phyloP scores from a whole-genome alignment of 139 green algal genomes.

The Microglena sp. region DNA sequence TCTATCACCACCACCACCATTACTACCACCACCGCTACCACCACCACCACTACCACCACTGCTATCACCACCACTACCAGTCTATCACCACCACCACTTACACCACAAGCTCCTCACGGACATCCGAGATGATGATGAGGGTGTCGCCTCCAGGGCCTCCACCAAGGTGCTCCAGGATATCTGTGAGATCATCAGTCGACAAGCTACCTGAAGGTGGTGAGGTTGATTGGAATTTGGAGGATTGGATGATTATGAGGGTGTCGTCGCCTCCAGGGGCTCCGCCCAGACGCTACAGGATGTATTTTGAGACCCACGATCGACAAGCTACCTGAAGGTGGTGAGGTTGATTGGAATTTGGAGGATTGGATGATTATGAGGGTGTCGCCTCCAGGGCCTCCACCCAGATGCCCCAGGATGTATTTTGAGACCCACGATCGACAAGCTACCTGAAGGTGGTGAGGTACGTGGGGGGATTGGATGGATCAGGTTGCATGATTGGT shows the following conservation, averaged over 20 bases:
- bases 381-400: constrained; percentile 27
- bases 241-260: too few species aligned
- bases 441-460: too few species aligned
- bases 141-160: constrained; percentile 26
- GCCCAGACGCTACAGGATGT: neutral
- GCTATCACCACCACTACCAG: neutral
- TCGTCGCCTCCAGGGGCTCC: constrained; percentile 24
- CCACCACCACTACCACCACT: too few species aligned
- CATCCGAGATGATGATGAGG: constrained; percentile 69
- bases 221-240: too few species aligned
- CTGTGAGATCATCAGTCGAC: constrained; percentile 37
- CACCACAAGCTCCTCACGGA: constrained; percentile 83
- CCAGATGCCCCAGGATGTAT: constrained; percentile 51
- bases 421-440: constrained; percentile 39
- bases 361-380: constrained; percentile 56
- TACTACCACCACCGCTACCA: too few species aligned
- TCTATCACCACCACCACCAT: too few species aligned
- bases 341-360: too few species aligned
- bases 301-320: too few species aligned
- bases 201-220: constrained; percentile 40
- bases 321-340: too few species aligned
- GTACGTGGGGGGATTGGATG: too few species aligned
- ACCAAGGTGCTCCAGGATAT: constrained; percentile 49
- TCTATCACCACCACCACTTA: too few species aligned
- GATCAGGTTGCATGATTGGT: too few species aligned